phyloP scores from a whole-genome alignment of 2,329 filamentous ascomycete species.

The Colletotrichum agaves region DNA sequence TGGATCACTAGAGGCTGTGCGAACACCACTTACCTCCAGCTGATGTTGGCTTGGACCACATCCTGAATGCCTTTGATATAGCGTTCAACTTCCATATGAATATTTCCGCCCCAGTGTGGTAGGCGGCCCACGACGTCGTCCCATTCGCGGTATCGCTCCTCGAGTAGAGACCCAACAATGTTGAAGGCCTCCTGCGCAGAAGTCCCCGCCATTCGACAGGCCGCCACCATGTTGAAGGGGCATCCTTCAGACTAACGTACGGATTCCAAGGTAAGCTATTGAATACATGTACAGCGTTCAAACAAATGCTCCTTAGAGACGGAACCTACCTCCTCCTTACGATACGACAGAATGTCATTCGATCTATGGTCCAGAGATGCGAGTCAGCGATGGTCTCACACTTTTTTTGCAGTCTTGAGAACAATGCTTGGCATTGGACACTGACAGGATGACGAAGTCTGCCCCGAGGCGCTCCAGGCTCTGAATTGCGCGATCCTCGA shows the following conservation, averaged over 20 bases:
- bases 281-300: too few relatives aligned
- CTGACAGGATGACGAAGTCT: conserved; percentile 42
- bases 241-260: conserved; percentile 32
- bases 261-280: too few relatives aligned
- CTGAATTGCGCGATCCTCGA: conserved; percentile 37
- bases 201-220: conserved; percentile 36
- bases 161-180: conserved; percentile 37
- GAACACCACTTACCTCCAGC: conserved; percentile 28
- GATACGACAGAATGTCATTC: too few relatives aligned
- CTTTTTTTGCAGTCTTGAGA: neutral
- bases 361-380: too few relatives aligned
- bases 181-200: conserved; percentile 41
- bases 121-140: conserved; percentile 33
- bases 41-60: conserved; percentile 40
- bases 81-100: conserved; percentile 31
- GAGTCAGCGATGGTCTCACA: too few relatives aligned
- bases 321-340: neutral
- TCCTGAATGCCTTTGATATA: conserved; percentile 42
- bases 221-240: conserved; percentile 40
- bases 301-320: neutral
- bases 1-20: neutral
- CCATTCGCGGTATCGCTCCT: conserved; percentile 38
- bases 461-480: conserved; percentile 40
- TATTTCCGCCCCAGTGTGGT: conserved; percentile 28
- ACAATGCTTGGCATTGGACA: neutral